Evolutionary conservation across 257 asterid genomes (phyloP).

Genomic region (Anisodus tanguticus): DNA sequence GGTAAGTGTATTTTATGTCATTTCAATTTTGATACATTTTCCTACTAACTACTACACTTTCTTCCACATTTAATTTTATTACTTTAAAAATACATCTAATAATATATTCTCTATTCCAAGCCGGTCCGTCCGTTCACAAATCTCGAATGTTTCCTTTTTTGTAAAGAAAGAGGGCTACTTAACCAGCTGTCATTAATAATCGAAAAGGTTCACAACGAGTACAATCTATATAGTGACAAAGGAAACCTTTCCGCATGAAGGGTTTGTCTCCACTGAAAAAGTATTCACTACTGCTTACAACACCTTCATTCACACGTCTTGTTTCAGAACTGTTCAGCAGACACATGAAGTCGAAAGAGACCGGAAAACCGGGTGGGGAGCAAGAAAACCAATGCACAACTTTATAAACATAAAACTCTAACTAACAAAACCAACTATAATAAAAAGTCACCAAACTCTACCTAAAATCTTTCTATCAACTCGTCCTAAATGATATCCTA

Average conservation of each 20-base stretch:
- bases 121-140: not conserved
- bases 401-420: not conserved
- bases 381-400: not conserved
- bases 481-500: conserved; percentile 5
- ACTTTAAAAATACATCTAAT: not conserved
- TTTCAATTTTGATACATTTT: not conserved
- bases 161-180: not conserved
- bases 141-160: not conserved
- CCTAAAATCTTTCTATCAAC: not conserved
- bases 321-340: not conserved
- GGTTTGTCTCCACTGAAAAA: not conserved
- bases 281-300: not conserved
- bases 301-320: not conserved
- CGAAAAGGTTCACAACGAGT: not conserved
- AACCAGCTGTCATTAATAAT: not conserved
- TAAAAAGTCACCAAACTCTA: not conserved
- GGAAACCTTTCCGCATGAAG: too few relatives aligned
- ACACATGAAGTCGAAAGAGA: not conserved
- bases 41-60: not conserved
- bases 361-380: not conserved
- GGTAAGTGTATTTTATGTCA: not conserved
- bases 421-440: not conserved
- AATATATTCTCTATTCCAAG: not conserved
- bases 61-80: not conserved
- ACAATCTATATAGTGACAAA: too few relatives aligned